Conservation (phyloP, 108 stramenopile species). For the Skeletonema tropicum region DNA sequence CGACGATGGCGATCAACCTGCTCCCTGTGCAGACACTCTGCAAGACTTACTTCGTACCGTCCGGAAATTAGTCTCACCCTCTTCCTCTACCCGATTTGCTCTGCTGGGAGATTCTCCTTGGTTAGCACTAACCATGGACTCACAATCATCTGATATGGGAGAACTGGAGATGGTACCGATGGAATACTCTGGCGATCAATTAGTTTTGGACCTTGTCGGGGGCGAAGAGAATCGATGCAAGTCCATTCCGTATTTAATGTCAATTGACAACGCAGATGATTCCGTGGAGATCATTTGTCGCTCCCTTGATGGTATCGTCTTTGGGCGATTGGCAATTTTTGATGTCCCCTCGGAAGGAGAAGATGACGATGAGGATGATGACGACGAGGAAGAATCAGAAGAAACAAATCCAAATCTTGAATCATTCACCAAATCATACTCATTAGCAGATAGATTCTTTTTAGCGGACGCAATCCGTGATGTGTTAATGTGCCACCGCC, state of each 20-base stretch:
- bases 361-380: constrained; percentile 68
- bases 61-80: constrained; percentile 29
- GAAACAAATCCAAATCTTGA: constrained; percentile 65
- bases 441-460: constrained; percentile 78
- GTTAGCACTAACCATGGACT: constrained; percentile 52
- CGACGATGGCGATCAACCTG: constrained; percentile 59
- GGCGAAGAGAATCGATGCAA: constrained; percentile 50
- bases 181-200: constrained; percentile 39
- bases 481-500: constrained; percentile 73
- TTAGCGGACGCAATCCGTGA: constrained; percentile 75
- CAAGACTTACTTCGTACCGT: constrained; percentile 77
- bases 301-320: constrained; percentile 59
- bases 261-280: constrained; percentile 24
- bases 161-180: constrained; percentile 36
- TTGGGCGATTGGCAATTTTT: constrained; percentile 88
- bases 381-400: constrained; percentile 45
- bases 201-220: constrained; percentile 54
- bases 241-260: constrained; percentile 51
- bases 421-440: constrained; percentile 63
- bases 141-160: constrained; percentile 9
- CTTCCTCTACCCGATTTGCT: constrained; percentile 50
- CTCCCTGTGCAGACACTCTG: constrained; percentile 73
- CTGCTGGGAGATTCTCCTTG: constrained; percentile 75
- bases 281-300: constrained; percentile 26
- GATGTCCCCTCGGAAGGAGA: constrained; percentile 63